phyloP scores from a whole-genome alignment of 208 protist genomes.

The Acanthamoeba culbertsoni region DNA sequence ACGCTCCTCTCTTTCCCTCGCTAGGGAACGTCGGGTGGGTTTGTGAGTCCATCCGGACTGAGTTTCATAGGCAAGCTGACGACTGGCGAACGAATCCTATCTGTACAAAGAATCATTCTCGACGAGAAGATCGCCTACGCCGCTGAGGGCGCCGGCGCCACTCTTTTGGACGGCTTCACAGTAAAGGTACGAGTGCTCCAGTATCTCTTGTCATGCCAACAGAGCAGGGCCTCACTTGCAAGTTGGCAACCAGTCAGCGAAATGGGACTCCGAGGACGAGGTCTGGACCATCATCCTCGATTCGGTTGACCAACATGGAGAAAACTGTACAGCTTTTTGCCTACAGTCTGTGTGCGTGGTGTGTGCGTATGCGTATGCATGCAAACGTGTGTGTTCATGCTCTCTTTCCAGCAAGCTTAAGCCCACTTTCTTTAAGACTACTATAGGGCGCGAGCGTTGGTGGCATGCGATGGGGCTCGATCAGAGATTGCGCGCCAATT shows the following conservation, averaged over 20 bases:
- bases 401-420: no score
- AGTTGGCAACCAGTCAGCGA: background rate
- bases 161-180: constrained; percentile 36
- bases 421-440: background rate
- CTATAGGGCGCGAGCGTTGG: constrained; percentile 47
- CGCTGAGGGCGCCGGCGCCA: constrained; percentile 47
- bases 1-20: no score
- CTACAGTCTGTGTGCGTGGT: background rate
- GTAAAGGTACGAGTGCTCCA: background rate
- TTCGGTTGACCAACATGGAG: background rate
- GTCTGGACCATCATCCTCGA: background rate
- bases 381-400: no score
- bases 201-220: background rate
- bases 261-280: background rate
- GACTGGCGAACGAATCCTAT: constrained; percentile 44
- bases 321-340: background rate
- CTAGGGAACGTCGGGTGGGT: constrained; percentile 22
- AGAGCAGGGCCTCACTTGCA: background rate
- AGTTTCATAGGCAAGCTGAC: constrained; percentile 61
- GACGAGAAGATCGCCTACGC: constrained; percentile 56
- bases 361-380: background rate
- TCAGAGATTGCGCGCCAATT: constrained; percentile 47
- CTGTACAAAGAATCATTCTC: constrained; percentile 55
- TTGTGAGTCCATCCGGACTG: constrained; percentile 44
- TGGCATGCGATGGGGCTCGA: constrained; percentile 19